Evolutionary conservation across 139 green algal species (phyloP).

Genomic region (Tetradesmus obliquus): DNA sequence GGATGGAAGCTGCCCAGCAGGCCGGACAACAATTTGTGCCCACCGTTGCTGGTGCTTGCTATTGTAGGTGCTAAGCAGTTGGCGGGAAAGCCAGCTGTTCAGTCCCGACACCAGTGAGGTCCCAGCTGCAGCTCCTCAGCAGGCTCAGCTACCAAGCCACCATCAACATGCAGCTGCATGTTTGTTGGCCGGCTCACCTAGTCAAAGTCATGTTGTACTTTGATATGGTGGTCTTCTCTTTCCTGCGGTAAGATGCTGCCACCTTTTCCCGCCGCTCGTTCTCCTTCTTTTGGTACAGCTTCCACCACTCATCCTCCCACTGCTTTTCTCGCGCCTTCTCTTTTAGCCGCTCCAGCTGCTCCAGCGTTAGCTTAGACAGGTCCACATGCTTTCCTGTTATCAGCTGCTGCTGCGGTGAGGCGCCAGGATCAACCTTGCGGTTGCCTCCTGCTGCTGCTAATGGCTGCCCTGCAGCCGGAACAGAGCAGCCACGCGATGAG

Average conservation of each 20-base stretch:
- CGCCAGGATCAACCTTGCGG: neutral
- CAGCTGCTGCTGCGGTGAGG: neutral
- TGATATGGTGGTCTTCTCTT: slow-evolving; percentile 28
- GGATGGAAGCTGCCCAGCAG: too few relatives aligned
- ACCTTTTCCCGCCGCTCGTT: neutral
- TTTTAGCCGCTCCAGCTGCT: slow-evolving; percentile 33
- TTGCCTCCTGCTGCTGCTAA: slow-evolving; percentile 25
- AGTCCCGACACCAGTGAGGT: neutral
- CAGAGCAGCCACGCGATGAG: neutral
- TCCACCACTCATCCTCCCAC: slow-evolving; percentile 50
- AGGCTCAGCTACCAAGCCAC: neutral
- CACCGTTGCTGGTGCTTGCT: too few relatives aligned
- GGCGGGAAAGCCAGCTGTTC: neutral
- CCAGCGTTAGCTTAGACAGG: neutral
- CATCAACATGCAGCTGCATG: neutral
- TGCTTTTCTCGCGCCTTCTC: slow-evolving; percentile 48
- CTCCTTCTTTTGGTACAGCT: slow-evolving; percentile 34
- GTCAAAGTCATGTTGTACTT: slow-evolving; percentile 39
- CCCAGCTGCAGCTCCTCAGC: neutral
- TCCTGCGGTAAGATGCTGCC: neutral
- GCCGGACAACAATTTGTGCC: too few relatives aligned
- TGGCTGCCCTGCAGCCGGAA: neutral
- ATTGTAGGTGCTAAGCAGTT: neutral
- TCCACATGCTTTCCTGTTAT: neutral
- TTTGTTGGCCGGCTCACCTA: neutral